A percentile compares a stretch with the other conserved stretches of the same genome.
These are phyloP conservation scores for Metschnikowia baotianmanensis DNA, from an alignment of 805 yeast species.

Conservation along the genomic window DNA sequence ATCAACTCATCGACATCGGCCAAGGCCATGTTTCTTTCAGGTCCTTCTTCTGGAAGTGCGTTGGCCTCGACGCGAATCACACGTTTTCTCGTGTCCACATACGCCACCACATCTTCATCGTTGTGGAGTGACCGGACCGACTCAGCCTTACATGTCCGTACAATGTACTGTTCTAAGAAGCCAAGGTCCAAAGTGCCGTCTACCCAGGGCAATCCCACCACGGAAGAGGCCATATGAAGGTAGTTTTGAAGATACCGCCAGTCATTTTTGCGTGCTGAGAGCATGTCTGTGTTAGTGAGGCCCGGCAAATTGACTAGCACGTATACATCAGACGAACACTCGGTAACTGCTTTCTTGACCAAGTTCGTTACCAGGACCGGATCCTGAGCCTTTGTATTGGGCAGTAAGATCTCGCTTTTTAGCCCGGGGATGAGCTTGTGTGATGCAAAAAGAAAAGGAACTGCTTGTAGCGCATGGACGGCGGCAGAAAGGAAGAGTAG, in stretches of 20 bases:
- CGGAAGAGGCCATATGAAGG: conserved; percentile 56
- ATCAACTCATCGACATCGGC: conserved; percentile 46
- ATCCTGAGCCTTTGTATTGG: conserved; percentile 22
- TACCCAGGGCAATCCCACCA: conserved; percentile 56
- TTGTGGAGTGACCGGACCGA: conserved; percentile 37
- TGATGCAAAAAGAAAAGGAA: conserved; percentile 39
- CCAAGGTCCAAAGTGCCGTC: conserved; percentile 42
- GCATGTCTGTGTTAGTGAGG: conserved; percentile 29
- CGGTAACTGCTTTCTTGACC: conserved; percentile 35
- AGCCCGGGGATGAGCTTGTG: conserved; percentile 37
- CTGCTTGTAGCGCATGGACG: conserved; percentile 18
- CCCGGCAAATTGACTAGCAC: conserved; percentile 41
- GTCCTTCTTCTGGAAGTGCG: conserved; percentile 33
- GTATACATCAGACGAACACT: conserved; percentile 40
- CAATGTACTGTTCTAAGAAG: conserved; percentile 40
- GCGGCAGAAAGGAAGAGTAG: neutral
- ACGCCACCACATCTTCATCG: conserved; percentile 49
- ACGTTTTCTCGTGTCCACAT: conserved; percentile 62
- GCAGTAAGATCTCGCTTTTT: conserved; percentile 22
- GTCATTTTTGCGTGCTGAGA: conserved; percentile 27
- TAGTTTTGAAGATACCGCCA: conserved; percentile 53
- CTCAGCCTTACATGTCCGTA: conserved; percentile 52
- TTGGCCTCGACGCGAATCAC: conserved; percentile 60
- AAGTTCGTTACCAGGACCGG: conserved; percentile 30
- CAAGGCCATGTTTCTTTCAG: conserved; percentile 28